A percentile compares a stretch with the other conserved stretches of the same genome.
phyloP scores from a whole-genome alignment of 2,329 filamentous ascomycete genomes.

The Rhytidhysteron rufulum region DNA sequence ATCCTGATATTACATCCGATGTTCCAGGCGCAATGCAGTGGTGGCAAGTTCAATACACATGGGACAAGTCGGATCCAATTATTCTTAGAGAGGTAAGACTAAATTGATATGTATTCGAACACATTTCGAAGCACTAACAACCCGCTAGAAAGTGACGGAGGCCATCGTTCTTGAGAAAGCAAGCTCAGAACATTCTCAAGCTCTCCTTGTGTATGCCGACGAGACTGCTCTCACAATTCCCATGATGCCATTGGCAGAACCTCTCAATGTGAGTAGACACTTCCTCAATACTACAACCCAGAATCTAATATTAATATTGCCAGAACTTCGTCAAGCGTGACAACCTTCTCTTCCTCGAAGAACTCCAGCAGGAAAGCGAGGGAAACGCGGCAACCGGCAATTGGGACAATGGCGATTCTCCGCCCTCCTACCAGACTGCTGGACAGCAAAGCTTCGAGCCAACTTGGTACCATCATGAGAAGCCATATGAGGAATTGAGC shows the following conservation, averaged over 20 bases:
- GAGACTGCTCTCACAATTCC: slow-evolving; percentile 30
- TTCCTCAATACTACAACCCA: too few species aligned
- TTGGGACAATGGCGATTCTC: slow-evolving; percentile 14
- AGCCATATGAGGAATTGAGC: neutral
- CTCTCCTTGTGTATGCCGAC: slow-evolving; percentile 58
- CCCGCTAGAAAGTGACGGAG: slow-evolving; percentile 41
- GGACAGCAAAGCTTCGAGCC: slow-evolving; percentile 17
- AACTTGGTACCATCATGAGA: neutral
- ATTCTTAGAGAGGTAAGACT: slow-evolving; percentile 1
- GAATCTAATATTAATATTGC: too few species aligned
- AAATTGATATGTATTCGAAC: neutral
- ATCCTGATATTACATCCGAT: slow-evolving; percentile 26
- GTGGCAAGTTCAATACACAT: slow-evolving; percentile 35
- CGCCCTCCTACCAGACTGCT: neutral
- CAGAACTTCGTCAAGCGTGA: slow-evolving; percentile 48
- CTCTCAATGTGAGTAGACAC: slow-evolving; percentile 13
- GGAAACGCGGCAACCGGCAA: slow-evolving; percentile 6
- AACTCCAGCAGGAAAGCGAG: slow-evolving; percentile 15
- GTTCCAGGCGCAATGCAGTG: slow-evolving; percentile 21
- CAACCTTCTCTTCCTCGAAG: slow-evolving; percentile 36
- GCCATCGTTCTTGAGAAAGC: slow-evolving; percentile 54
- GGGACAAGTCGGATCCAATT: slow-evolving; percentile 14
- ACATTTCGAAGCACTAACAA: slow-evolving; percentile 18
- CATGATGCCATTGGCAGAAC: slow-evolving; percentile 17
- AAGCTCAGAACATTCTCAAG: slow-evolving; percentile 48